These are phyloP conservation scores for Protomyces arabidopsidicola DNA, from an alignment of 1,139 yeast species.

Conservation along the genomic window DNA sequence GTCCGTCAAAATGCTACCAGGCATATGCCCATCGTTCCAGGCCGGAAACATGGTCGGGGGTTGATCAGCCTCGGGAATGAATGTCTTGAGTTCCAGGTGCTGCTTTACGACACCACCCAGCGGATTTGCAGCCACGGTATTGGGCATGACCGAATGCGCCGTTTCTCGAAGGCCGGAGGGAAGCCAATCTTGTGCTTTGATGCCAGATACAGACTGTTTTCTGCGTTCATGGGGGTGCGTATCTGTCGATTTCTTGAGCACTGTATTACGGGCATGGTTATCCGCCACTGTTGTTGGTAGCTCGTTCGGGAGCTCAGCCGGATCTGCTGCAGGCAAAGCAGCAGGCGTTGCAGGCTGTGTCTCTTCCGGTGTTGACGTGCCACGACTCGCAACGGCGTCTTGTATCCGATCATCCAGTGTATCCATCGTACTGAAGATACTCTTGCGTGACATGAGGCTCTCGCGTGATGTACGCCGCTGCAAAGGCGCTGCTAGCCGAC, in stretches of 20 bases:
- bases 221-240: not conserved
- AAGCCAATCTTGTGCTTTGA: not conserved
- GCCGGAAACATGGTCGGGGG: constrained; percentile 41
- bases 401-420: constrained; percentile 20
- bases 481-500: constrained; percentile 1
- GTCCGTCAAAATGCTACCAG: constrained; percentile 41
- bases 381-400: constrained; percentile 30
- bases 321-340: not conserved
- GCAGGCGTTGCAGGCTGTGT: not conserved
- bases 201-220: not conserved
- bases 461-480: constrained; percentile 10
- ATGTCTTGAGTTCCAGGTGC: constrained; percentile 48
- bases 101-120: not conserved
- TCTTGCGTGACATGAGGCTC: constrained; percentile 6
- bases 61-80: constrained; percentile 40
- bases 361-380: not conserved
- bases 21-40: constrained; percentile 37
- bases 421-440: not conserved
- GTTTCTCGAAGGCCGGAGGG: constrained; percentile 13
- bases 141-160: constrained; percentile 17
- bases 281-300: not conserved
- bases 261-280: too few relatives aligned
- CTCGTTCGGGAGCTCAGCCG: not conserved
- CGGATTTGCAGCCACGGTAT: not conserved
- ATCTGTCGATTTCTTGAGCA: not conserved